These are phyloP conservation scores for Rhododendron ferrugineum DNA, from an alignment of 148 eudicot genomes.

Conservation along the genomic window DNA sequence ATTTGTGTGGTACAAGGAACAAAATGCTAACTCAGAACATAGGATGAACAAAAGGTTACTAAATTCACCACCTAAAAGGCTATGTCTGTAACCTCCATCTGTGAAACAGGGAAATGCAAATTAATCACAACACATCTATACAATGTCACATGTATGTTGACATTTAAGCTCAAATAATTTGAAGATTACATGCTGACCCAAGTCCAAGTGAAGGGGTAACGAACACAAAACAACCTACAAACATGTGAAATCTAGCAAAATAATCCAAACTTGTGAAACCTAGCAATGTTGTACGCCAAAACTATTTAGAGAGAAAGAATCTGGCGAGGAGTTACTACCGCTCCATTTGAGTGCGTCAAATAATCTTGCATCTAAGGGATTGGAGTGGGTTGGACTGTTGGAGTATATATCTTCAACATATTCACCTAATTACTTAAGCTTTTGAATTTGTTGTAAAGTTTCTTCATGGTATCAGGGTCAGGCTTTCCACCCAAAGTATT, in stretches of 20 bases:
- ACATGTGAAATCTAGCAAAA: background rate
- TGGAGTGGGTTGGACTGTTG: background rate
- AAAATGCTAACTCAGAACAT: background rate
- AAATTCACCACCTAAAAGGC: background rate
- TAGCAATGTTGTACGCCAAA: background rate
- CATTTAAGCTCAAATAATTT: background rate
- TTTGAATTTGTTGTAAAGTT: background rate
- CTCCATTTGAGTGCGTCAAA: background rate
- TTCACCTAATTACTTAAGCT: background rate
- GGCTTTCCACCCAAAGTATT: background rate
- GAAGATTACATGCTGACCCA: background rate
- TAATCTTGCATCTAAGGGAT: background rate
- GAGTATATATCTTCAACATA: background rate
- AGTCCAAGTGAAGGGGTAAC: background rate
- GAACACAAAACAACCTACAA: background rate
- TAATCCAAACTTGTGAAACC: background rate
- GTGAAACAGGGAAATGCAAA: background rate
- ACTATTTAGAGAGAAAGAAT: background rate
- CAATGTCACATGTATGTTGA: background rate
- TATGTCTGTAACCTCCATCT: background rate
- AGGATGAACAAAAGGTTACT: background rate
- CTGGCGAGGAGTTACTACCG: background rate
- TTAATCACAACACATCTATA: background rate
- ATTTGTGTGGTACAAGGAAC: background rate
- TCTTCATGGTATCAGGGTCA: background rate